phyloP scores from a whole-genome alignment of 192 early-diverging fungal genomes.

The Podochytrium sp. region DNA sequence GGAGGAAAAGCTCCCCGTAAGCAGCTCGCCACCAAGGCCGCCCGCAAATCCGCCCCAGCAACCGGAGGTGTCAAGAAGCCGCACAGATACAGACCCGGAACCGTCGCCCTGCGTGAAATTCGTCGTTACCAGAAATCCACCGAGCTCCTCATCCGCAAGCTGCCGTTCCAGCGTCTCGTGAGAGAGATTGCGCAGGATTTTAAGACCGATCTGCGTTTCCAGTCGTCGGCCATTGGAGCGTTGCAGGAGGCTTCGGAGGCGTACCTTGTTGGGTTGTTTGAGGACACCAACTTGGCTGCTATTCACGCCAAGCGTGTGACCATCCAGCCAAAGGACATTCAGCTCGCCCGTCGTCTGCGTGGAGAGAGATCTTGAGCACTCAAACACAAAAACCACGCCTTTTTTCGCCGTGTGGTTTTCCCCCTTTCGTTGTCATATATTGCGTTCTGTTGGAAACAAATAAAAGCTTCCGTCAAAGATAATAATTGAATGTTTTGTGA shows the following conservation, averaged over 20 bases:
- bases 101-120: constrained; percentile 83
- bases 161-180: constrained; percentile 88
- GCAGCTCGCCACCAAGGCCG: constrained; percentile 91
- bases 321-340: constrained; percentile 99
- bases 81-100: constrained; percentile 74
- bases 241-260: constrained; percentile 97
- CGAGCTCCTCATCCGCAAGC: constrained; percentile 78
- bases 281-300: constrained; percentile 93
- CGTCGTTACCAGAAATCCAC: constrained; percentile 83
- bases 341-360: constrained; percentile 91
- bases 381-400: too few relatives aligned
- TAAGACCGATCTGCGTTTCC: constrained; percentile 99
- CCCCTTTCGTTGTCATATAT: too few relatives aligned
- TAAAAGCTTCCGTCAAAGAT: too few relatives aligned
- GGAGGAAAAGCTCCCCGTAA: constrained; percentile 98
- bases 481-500: too few relatives aligned
- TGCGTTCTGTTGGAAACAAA: too few relatives aligned
- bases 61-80: constrained; percentile 52
- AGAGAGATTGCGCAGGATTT: constrained; percentile 99
- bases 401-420: too few relatives aligned
- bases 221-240: constrained; percentile 97
- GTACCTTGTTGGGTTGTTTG: constrained; percentile 74
- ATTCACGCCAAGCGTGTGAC: constrained; percentile 99
- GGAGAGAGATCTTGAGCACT: constrained; percentile 46
- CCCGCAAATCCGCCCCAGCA: constrained; percentile 89